These are phyloP conservation scores for Fraxinus xanthoxyloides DNA, from an alignment of 305 asterid genomes.

Conservation along the genomic window DNA sequence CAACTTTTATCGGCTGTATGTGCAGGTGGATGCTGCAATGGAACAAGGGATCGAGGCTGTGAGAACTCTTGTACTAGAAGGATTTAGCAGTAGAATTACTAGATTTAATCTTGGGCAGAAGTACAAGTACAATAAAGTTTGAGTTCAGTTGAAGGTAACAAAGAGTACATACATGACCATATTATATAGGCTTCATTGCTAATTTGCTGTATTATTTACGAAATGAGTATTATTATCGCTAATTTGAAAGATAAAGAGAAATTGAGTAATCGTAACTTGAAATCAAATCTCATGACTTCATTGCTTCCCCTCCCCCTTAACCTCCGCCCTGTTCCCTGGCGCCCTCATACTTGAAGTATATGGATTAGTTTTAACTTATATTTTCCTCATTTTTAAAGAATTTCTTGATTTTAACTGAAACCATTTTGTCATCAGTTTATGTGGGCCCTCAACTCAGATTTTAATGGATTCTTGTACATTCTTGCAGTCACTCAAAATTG, in stretches of 20 bases:
- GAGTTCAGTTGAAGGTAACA: conserved; percentile 16
- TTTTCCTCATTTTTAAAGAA: neutral
- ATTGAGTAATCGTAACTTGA: neutral
- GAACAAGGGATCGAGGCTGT: conserved; percentile 85
- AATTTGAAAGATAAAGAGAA: neutral
- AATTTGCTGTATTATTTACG: neutral
- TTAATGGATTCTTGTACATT: neutral
- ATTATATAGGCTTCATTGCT: neutral
- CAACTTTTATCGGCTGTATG: neutral
- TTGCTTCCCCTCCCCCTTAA: neutral
- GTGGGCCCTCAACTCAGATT: neutral
- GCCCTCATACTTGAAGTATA: neutral
- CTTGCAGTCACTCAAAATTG: neutral
- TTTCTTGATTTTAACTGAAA: neutral
- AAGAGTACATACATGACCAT: neutral
- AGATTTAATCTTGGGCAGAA: conserved; percentile 95
- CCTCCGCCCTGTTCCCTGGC: neutral
- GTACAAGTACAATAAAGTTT: conserved; percentile 74
- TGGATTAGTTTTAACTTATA: neutral
- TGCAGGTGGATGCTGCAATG: conserved; percentile 74
- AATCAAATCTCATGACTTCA: neutral
- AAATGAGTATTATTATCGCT: neutral
- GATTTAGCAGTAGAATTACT: conserved; percentile 63
- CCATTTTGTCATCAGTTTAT: neutral
- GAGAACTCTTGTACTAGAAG: conserved; percentile 64